Evolutionary conservation across 352 stramenopile genomes (phyloP).

Genomic region (Pythium vanterpoolii): DNA sequence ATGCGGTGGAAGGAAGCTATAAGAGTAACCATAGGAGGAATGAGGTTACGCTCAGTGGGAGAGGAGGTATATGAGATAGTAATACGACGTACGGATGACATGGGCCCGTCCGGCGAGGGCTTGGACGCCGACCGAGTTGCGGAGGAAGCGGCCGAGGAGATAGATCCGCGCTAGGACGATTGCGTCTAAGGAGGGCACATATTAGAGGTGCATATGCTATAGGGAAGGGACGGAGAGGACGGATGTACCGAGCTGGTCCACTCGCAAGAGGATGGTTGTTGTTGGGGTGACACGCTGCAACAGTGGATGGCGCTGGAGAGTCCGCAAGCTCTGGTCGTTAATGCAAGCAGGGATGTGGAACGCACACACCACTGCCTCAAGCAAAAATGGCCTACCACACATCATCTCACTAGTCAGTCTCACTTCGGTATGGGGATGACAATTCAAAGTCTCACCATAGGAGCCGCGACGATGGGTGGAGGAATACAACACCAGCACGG

Average conservation of each 20-base stretch:
- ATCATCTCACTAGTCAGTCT: slow-evolving; percentile 3
- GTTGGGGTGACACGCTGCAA: not conserved
- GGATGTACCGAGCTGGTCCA: slow-evolving; percentile 49
- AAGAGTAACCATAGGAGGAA: not conserved
- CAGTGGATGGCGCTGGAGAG: slow-evolving; percentile 20
- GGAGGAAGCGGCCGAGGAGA: slow-evolving; percentile 46
- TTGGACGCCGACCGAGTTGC: slow-evolving; percentile 44
- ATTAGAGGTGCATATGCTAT: not conserved
- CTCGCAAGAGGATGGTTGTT: slow-evolving; percentile 16
- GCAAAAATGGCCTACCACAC: slow-evolving; percentile 35
- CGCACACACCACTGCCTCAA: slow-evolving; percentile 37
- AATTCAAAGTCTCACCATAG: slow-evolving; percentile 14
- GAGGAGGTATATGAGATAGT: slow-evolving; percentile 6
- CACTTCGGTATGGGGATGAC: not conserved
- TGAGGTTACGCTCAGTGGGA: not conserved
- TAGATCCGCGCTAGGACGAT: slow-evolving; percentile 53
- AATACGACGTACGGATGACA: slow-evolving; percentile 26
- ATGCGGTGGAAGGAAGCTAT: slow-evolving; percentile 51
- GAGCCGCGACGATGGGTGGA: slow-evolving; percentile 36
- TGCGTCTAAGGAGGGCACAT: slow-evolving; percentile 28
- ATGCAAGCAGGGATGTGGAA: slow-evolving; percentile 39
- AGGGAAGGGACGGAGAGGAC: not conserved
- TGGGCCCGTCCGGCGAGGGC: slow-evolving; percentile 34
- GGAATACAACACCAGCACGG: slow-evolving; percentile 27
- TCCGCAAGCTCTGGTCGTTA: slow-evolving; percentile 27